Evolutionary conservation across 345 rosid species (phyloP).

Genomic region (Eucalyptus albens): DNA sequence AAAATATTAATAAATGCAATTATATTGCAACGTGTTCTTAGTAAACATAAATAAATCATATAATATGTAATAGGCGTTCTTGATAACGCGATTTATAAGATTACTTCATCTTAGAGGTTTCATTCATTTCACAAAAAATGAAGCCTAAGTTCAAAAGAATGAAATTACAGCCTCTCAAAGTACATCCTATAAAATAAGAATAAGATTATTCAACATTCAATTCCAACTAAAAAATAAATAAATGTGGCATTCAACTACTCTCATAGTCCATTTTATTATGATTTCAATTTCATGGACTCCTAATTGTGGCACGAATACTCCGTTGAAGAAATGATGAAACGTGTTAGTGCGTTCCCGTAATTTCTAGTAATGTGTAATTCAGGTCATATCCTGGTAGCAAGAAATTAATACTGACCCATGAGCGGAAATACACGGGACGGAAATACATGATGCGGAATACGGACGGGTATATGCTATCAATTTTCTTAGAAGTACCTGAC

Average conservation of each 20-base stretch:
- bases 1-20: neutral
- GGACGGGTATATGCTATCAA: neutral
- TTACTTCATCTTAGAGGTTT: neutral
- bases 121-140: neutral
- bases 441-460: neutral
- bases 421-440: neutral
- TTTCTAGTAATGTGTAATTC: neutral
- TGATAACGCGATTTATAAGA: neutral
- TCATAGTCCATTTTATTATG: neutral
- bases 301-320: neutral
- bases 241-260: neutral
- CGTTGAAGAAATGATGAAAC: neutral
- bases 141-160: too few relatives aligned
- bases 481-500: neutral
- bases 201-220: neutral
- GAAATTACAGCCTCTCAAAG: neutral
- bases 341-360: neutral
- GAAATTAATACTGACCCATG: neutral
- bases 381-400: neutral
- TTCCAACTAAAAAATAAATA: neutral
- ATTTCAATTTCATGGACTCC: neutral
- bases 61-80: neutral
- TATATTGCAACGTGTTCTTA: neutral
- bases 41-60: neutral
- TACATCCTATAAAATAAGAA: neutral